These are phyloP conservation scores for Alternaria gaisen DNA, from an alignment of 2,329 filamentous ascomycete species.

Conservation along the genomic window DNA sequence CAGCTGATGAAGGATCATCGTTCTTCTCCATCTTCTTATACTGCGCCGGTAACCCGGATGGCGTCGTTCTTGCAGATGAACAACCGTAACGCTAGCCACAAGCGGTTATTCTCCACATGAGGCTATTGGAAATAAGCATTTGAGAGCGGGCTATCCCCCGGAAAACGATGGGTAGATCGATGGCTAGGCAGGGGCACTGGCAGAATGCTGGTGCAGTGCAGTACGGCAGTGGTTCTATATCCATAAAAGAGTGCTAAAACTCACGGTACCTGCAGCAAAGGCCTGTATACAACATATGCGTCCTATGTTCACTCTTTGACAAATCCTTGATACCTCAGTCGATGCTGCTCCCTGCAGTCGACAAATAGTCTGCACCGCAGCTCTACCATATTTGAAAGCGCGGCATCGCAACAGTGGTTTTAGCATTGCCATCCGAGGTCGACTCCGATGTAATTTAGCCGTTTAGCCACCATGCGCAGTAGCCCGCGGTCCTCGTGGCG, in stretches of 20 bases:
- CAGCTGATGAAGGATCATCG: constrained; percentile 2
- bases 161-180: constrained; percentile 35
- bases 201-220: constrained; percentile 21
- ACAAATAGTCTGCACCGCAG: background rate
- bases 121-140: constrained; percentile 40
- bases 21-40: constrained; percentile 26
- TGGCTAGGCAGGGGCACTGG: constrained; percentile 37
- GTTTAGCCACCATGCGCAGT: constrained; percentile 38
- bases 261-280: background rate
- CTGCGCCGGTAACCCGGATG: constrained; percentile 39
- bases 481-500: constrained; percentile 9
- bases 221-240: constrained; percentile 3
- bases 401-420: constrained; percentile 5
- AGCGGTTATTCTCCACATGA: constrained; percentile 27
- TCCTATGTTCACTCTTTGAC: background rate
- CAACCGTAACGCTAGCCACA: constrained; percentile 26
- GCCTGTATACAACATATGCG: background rate
- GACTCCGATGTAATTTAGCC: constrained; percentile 36
- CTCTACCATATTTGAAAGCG: background rate
- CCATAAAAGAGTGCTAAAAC: background rate
- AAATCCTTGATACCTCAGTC: background rate
- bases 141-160: constrained; percentile 29
- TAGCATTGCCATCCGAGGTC: constrained; percentile 8
- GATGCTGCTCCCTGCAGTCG: background rate
- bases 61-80: constrained; percentile 21